phyloP scores from a whole-genome alignment of 495 filamentous ascomycete species.

The Annulohypoxylon stygium region DNA sequence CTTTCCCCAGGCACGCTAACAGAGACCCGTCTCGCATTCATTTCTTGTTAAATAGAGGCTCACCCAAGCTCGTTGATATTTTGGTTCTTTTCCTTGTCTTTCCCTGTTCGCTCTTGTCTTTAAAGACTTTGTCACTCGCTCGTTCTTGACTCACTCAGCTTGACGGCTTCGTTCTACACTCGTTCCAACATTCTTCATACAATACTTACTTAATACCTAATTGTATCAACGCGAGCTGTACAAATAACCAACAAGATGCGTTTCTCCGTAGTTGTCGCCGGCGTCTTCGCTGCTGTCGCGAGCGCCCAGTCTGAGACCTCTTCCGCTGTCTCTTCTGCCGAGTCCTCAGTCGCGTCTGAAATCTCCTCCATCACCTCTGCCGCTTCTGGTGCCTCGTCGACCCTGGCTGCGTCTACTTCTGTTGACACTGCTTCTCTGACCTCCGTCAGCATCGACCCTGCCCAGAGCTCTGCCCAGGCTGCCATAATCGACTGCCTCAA shows the following conservation, averaged over 20 bases:
- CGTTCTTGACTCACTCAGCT: conserved; percentile 28
- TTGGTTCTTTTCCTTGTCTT: conserved; percentile 37
- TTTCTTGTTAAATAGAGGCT: conserved; percentile 46
- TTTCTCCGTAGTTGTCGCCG: conserved; percentile 57
- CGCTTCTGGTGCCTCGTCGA: conserved; percentile 6
- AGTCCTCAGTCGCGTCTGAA: conserved; percentile 7
- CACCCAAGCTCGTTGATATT: conserved; percentile 39
- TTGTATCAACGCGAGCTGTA: conserved; percentile 36
- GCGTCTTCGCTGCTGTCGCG: conserved; percentile 55
- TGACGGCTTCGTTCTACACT: conserved; percentile 25
- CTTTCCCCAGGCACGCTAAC: conserved; percentile 46
- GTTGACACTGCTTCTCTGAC: conserved; percentile 31
- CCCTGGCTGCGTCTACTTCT: conserved; percentile 12
- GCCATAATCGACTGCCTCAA: conserved; percentile 57
- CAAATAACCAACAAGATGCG: conserved; percentile 56
- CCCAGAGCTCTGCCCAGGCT: conserved; percentile 56
- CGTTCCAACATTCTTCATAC: conserved; percentile 30
- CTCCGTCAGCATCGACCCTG: conserved; percentile 44
- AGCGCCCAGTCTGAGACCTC: conserved; percentile 50
- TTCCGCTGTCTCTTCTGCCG: conserved; percentile 26
- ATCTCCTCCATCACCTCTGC: conserved; percentile 16
- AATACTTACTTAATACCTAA: conserved; percentile 46
- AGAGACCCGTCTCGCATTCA: conserved; percentile 44
- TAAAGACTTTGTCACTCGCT: conserved; percentile 46
- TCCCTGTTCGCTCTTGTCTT: conserved; percentile 37